A percentile compares a stretch with the other conserved stretches of the same genome.
phyloP scores from a whole-genome alignment of 169 alveolate genomes.

The Perkinsus marinus region DNA sequence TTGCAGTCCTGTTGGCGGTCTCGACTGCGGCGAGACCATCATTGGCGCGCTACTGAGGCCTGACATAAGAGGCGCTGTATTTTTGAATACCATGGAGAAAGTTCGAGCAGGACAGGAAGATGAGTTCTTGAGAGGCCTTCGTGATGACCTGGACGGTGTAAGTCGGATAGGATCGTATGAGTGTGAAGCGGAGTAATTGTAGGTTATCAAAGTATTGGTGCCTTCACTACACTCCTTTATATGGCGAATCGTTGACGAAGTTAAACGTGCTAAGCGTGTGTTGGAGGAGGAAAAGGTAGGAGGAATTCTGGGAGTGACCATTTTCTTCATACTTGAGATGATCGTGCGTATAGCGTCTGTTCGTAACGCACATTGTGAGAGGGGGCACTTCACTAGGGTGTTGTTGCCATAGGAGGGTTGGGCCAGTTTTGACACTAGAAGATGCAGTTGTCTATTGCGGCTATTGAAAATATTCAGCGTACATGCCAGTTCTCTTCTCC shows the following conservation, averaged over 20 bases:
- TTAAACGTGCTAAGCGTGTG: neutral
- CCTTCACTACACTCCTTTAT: neutral
- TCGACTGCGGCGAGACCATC: neutral
- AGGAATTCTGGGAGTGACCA: neutral
- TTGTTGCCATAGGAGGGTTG: too few relatives aligned
- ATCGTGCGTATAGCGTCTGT: too few relatives aligned
- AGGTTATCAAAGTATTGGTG: neutral
- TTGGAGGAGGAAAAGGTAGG: neutral
- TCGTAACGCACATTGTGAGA: too few relatives aligned
- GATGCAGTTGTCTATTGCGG: too few relatives aligned
- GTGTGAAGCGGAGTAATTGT: too few relatives aligned
- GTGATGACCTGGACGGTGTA: neutral
- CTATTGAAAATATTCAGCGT: too few relatives aligned
- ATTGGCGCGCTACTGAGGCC: neutral
- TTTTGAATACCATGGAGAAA: neutral
- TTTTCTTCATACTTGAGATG: too few relatives aligned
- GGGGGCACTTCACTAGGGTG: too few relatives aligned
- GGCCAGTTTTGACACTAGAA: too few relatives aligned
- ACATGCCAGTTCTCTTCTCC: too few relatives aligned
- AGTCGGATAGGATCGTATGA: neutral
- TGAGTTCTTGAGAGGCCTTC: neutral
- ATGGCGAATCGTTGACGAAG: neutral
- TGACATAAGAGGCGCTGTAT: neutral
- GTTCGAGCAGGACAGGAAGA: neutral
- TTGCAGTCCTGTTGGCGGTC: neutral